Percentiles rank a stretch among this genome's conserved stretches.
Conservation (phyloP, 2,329 filamentous ascomycete genomes). For the Fusarium oligoseptatum region DNA sequence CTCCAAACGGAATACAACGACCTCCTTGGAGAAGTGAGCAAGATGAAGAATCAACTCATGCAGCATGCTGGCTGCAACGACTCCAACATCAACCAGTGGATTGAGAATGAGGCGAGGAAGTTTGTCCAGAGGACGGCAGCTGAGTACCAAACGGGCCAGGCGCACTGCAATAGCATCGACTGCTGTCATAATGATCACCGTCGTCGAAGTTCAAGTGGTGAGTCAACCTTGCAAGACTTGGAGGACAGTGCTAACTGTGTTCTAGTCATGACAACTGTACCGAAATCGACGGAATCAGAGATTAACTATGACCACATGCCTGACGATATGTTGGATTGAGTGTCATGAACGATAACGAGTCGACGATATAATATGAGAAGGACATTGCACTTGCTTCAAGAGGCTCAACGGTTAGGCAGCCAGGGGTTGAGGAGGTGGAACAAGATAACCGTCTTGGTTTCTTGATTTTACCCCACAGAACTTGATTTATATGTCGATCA, state of each 20-base stretch:
- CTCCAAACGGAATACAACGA: constrained; percentile 59
- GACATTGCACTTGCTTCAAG: neutral
- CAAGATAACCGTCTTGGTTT: neutral
- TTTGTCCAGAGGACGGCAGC: constrained; percentile 55
- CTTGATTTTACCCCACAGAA: neutral
- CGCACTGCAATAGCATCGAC: neutral
- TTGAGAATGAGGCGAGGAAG: constrained; percentile 64
- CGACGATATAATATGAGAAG: neutral
- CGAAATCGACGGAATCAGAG: constrained; percentile 23
- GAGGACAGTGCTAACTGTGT: constrained; percentile 3
- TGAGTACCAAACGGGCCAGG: neutral
- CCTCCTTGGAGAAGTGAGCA: constrained; percentile 59
- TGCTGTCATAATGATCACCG: neutral
- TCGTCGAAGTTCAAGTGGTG: constrained; percentile 28
- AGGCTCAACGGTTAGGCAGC: neutral
- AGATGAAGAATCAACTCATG: constrained; percentile 66
- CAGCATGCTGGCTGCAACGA: constrained; percentile 66
- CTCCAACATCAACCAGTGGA: constrained; percentile 66
- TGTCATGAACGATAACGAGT: neutral
- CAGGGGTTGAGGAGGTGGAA: neutral
- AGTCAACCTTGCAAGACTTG: neutral
- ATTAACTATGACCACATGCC: constrained; percentile 56
- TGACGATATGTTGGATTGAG: constrained; percentile 48
- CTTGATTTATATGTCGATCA: neutral
- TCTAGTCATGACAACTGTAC: neutral